Evolutionary conservation across 83 land plant genomes (phyloP).

Genomic region (Thuja plicata): DNA sequence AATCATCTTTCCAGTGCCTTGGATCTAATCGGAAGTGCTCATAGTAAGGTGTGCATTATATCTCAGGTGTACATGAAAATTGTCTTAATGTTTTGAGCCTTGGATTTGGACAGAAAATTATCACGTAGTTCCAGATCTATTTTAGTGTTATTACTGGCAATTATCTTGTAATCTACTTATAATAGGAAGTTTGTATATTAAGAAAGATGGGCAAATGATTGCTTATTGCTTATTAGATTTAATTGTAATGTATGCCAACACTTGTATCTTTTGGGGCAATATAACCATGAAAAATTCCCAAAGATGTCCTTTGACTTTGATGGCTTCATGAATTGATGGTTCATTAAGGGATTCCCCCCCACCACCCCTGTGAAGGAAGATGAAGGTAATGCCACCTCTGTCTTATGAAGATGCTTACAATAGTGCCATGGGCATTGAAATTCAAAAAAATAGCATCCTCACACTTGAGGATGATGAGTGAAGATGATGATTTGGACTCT

Average conservation of each 20-base stretch:
- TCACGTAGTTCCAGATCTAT: neutral
- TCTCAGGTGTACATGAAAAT: neutral
- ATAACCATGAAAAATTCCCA: neutral
- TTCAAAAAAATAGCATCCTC: too few species aligned
- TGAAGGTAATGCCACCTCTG: too few species aligned
- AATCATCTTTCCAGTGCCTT: conserved; percentile 18
- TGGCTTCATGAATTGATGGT: neutral
- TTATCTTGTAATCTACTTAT: neutral
- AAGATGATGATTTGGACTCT: too few species aligned
- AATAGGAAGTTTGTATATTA: neutral
- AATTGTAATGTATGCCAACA: neutral
- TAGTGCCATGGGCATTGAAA: too few species aligned
- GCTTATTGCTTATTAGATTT: neutral
- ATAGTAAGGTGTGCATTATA: conserved; percentile 7
- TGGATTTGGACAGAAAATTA: neutral
- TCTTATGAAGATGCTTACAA: too few species aligned
- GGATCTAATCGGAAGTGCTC: conserved; percentile 10
- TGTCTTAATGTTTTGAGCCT: neutral
- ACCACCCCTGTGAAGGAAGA: too few species aligned
- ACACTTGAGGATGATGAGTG: too few species aligned
- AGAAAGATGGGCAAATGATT: neutral
- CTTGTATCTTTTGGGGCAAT: neutral
- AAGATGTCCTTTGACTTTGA: neutral
- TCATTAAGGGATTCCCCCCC: neutral
- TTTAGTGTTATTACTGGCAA: neutral